These are phyloP conservation scores for Sclerotinia borealis DNA, from an alignment of 2,329 filamentous ascomycete species.

Conservation along the genomic window DNA sequence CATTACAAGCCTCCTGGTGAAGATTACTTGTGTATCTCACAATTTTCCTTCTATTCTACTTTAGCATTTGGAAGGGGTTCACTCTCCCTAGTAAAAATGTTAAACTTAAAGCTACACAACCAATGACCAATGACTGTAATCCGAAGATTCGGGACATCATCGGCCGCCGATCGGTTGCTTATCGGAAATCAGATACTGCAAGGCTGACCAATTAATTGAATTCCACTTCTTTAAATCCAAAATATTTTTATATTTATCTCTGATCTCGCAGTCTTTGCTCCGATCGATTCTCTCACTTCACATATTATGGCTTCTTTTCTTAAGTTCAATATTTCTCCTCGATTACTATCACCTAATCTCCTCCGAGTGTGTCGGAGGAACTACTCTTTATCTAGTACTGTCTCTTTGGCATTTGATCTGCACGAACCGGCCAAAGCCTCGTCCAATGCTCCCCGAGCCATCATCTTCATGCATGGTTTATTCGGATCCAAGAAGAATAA, in stretches of 20 bases:
- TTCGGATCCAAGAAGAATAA: constrained; percentile 97
- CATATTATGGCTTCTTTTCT: neutral
- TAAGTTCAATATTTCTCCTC: constrained; percentile 16
- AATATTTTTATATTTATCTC: constrained; percentile 4
- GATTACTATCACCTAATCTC: constrained; percentile 10
- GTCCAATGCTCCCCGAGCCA: constrained; percentile 48
- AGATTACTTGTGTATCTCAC: no score
- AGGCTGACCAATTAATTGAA: constrained; percentile 7
- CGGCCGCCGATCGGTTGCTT: neutral
- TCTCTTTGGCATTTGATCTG: constrained; percentile 55
- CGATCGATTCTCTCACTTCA: neutral
- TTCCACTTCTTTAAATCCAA: neutral
- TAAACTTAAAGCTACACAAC: neutral
- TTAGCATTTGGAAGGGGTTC: no score
- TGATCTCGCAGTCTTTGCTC: neutral
- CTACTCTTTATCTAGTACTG: constrained; percentile 16
- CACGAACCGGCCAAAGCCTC: constrained; percentile 51
- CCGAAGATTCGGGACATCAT: neutral
- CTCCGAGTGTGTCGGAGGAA: constrained; percentile 8
- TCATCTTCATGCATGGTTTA: constrained; percentile 85
- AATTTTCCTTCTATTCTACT: no score
- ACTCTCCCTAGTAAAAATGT: no score
- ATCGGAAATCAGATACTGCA: constrained; percentile 1
- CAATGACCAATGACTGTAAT: neutral
- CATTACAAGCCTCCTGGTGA: no score